Evolutionary conservation across 345 rosid genomes (phyloP).

Genomic region (Brassica rapa): DNA sequence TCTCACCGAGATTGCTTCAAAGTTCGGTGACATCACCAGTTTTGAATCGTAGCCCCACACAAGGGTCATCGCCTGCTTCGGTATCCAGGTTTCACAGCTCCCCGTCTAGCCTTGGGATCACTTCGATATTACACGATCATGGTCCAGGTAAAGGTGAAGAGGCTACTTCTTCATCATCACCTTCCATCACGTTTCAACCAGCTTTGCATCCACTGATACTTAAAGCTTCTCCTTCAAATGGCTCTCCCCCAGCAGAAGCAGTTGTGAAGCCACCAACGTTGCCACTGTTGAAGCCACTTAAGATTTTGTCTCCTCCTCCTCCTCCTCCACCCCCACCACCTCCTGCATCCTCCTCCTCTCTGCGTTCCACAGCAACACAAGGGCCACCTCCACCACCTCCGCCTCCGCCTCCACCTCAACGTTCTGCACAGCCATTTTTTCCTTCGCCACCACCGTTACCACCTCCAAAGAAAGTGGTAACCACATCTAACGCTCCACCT

Average conservation of each 20-base stretch:
- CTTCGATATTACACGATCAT: slow-evolving; percentile 77
- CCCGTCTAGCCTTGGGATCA: slow-evolving; percentile 65
- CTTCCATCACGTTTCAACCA: slow-evolving; percentile 25
- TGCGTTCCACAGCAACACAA: slow-evolving; percentile 15
- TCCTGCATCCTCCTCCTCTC: slow-evolving; percentile 24
- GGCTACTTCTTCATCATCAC: slow-evolving; percentile 35
- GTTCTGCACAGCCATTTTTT: slow-evolving; percentile 31
- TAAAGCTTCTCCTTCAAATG: slow-evolving; percentile 23
- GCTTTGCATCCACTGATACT: slow-evolving; percentile 29
- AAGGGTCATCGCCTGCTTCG: slow-evolving; percentile 55
- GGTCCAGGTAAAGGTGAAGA: slow-evolving; percentile 49
- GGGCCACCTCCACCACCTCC: slow-evolving; percentile 33
- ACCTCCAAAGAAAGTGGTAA: slow-evolving; percentile 36
- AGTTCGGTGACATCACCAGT: slow-evolving; percentile 49
- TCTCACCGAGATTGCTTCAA: slow-evolving; percentile 54
- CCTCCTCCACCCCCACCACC: slow-evolving; percentile 17
- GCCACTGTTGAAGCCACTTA: slow-evolving; percentile 24
- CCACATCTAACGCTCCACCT: slow-evolving; percentile 44
- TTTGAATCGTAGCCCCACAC: slow-evolving; percentile 43
- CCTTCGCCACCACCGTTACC: slow-evolving; percentile 36
- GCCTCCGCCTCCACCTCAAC: slow-evolving; percentile 33
- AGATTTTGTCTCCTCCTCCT: slow-evolving; percentile 32
- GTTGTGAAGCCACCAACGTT: slow-evolving; percentile 24
- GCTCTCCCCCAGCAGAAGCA: slow-evolving; percentile 19
- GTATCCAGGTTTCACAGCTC: slow-evolving; percentile 57